Conservation (phyloP, 495 filamentous ascomycete species). For the Annulohypoxylon bovei region DNA sequence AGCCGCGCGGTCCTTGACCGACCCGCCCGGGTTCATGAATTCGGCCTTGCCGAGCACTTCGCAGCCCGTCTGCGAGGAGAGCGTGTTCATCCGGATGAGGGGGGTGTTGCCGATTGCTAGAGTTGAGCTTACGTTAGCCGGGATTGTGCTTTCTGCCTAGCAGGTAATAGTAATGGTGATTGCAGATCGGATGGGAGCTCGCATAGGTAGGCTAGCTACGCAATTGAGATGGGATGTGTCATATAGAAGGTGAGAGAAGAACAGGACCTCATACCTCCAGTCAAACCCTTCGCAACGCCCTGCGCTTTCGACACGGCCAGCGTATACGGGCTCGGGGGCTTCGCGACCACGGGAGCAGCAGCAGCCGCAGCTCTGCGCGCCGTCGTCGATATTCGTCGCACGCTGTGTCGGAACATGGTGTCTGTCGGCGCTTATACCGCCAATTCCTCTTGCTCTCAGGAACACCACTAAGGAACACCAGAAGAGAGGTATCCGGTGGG, state of each 20-base stretch:
- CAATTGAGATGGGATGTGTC: neutral
- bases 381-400: constrained; percentile 61
- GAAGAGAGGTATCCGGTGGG: neutral
- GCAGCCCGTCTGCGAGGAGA: constrained; percentile 93
- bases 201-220: neutral
- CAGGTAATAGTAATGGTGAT: neutral
- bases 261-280: constrained; percentile 74
- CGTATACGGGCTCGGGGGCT: constrained; percentile 49
- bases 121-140: constrained; percentile 5
- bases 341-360: constrained; percentile 24
- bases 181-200: neutral
- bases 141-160: neutral
- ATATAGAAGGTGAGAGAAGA: neutral
- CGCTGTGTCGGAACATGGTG: constrained; percentile 63
- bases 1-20: constrained; percentile 95
- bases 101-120: constrained; percentile 98
- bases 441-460: neutral
- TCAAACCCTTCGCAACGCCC: constrained; percentile 81
- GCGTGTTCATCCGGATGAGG: constrained; percentile 84
- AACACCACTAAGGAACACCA: neutral
- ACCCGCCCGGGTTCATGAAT: constrained; percentile 97
- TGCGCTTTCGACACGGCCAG: constrained; percentile 79
- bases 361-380: constrained; percentile 50
- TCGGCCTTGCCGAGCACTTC: constrained; percentile 96
- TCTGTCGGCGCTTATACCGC: neutral